These are phyloP conservation scores for Ophiosphaerella herpotricha DNA, from an alignment of 2,329 filamentous ascomycete species.

Conservation along the genomic window DNA sequence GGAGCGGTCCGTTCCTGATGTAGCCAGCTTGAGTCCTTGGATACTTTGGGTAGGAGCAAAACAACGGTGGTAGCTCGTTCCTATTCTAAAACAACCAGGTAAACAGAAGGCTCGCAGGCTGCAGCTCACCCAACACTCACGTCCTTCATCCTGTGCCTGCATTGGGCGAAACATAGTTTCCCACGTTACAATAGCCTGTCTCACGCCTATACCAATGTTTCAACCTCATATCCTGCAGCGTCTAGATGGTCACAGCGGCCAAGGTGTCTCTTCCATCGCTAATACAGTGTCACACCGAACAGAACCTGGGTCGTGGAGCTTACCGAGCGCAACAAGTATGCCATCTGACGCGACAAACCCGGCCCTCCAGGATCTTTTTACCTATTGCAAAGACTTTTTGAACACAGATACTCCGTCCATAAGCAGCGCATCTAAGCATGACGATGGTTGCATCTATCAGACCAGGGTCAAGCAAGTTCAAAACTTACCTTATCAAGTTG, in stretches of 20 bases:
- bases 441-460: constrained; percentile 20
- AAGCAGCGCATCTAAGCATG: constrained; percentile 3
- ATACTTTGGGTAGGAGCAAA: too few species aligned
- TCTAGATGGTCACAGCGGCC: constrained; percentile 15
- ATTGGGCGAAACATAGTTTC: too few species aligned
- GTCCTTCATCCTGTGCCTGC: too few species aligned
- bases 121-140: too few species aligned
- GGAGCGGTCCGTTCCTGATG: too few species aligned
- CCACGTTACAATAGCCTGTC: too few species aligned
- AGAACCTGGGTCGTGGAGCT: constrained; percentile 13
- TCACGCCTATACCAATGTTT: background rate
- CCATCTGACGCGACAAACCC: constrained; percentile 8
- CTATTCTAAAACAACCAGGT: too few species aligned
- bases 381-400: constrained; percentile 26
- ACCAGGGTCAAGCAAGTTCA: constrained; percentile 3
- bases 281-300: constrained; percentile 9
- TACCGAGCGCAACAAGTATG: constrained; percentile 7
- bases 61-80: too few species aligned
- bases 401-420: constrained; percentile 9
- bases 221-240: background rate
- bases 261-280: constrained; percentile 7
- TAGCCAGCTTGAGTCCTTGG: too few species aligned
- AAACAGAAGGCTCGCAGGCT: too few species aligned
- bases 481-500: constrained; percentile 25
- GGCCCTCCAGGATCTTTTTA: constrained; percentile 20